These are phyloP conservation scores for Discostella stelligera DNA, from an alignment of 352 stramenopile genomes.

Conservation along the genomic window DNA sequence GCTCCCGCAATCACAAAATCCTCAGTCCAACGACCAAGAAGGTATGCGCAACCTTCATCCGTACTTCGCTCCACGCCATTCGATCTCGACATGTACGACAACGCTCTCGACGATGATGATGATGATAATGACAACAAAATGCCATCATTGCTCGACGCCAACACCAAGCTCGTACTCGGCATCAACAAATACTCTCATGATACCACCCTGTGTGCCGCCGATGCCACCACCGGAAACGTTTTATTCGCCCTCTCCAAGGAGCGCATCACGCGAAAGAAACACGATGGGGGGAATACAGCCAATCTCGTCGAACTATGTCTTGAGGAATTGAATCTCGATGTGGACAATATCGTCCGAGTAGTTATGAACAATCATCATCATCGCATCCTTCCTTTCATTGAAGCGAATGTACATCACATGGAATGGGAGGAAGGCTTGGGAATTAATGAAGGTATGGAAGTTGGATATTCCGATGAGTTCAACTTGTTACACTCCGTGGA, in stretches of 20 bases:
- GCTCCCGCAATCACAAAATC: not conserved
- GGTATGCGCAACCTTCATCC: not conserved
- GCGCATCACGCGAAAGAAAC: slow-evolving; percentile 73
- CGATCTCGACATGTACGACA: slow-evolving; percentile 57
- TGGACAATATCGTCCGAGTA: slow-evolving; percentile 64
- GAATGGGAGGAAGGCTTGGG: slow-evolving; percentile 71
- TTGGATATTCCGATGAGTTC: slow-evolving; percentile 71
- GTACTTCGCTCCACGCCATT: slow-evolving; percentile 65
- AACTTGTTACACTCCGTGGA: slow-evolving; percentile 55
- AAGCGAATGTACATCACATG: slow-evolving; percentile 60
- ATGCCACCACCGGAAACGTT: slow-evolving; percentile 64
- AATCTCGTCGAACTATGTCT: slow-evolving; percentile 69
- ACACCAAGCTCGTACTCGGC: slow-evolving; percentile 73
- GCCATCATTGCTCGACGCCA: slow-evolving; percentile 12
- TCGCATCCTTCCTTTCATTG: slow-evolving; percentile 61
- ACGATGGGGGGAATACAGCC: slow-evolving; percentile 74
- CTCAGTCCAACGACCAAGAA: not conserved
- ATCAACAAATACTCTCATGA: slow-evolving; percentile 84
- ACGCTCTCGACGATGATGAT: slow-evolving; percentile 39
- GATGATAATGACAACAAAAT: slow-evolving; percentile 25
- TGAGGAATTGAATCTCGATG: slow-evolving; percentile 70
- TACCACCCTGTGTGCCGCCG: slow-evolving; percentile 73
- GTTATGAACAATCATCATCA: slow-evolving; percentile 83
- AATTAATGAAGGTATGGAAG: slow-evolving; percentile 72
- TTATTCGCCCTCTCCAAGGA: slow-evolving; percentile 81